Evolutionary conservation across 1,139 yeast genomes (phyloP), one percentile per base, ranked within the genome.

Genomic region (Kodamaea sp.): DNA sequence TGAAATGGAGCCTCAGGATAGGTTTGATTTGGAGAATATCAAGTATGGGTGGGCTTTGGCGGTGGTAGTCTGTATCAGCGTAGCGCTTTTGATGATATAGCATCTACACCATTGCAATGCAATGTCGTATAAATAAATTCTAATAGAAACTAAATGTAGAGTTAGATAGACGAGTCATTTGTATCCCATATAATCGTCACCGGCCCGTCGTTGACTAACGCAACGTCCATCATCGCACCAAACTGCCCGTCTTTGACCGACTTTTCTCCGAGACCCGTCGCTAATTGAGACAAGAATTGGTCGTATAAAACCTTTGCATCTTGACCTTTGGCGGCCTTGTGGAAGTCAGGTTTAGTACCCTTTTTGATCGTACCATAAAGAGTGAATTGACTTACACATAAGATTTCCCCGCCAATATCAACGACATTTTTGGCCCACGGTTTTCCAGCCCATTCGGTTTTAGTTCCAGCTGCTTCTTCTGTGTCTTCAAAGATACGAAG

Each of bases 161-260:
- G 20, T 15, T 4, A 15, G 4, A 15, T 15, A 15, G 20, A 3
- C 20, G 46, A 29, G 35, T 70, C 76, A 39, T 59, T 69, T 1
- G 92, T 81, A 51, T 84, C 90, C 71, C 81, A 79, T 24, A 79
- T 73, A 24, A 84, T 78, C 0, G 94, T 84, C 6, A 82, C 87
- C 0, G 92, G 94, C 5, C 94, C 94, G 49, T 90, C 97, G 54
- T 92, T 92, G 11, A 82, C 79, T 41, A 90, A 62, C 2, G 75
- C 73, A 10, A 92, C 96, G 47, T 87, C 95, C 98, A 92, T 92
- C 96, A 90, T 86, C 7, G 94, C 97, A 0, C 97, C 98, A 60
- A 92, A 92, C 41, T 78, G 73, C 1, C 98, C 98, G 53, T 88
- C 96, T 46, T 82, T 74, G 6, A 89, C 95, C 35, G 71, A 77